A percentile compares a stretch with the other conserved stretches of the same genome.
These are phyloP conservation scores for Mycosphaerelloides madeirae DNA, from an alignment of 2,329 filamentous ascomycete species.

Conservation along the genomic window DNA sequence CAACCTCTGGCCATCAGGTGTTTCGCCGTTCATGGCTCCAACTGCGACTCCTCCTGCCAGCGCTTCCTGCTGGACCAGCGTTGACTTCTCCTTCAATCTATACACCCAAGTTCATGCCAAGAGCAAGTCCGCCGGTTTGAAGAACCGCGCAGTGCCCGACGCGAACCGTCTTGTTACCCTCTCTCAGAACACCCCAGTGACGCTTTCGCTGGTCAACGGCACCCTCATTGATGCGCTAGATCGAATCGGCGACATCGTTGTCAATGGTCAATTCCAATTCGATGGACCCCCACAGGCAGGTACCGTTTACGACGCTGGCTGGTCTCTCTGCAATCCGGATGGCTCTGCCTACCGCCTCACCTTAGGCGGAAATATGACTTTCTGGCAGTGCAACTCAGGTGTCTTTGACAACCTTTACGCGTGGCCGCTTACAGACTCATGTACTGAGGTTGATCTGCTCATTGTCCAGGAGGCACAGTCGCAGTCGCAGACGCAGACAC, in stretches of 20 bases:
- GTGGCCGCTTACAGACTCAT: slow-evolving; percentile 29
- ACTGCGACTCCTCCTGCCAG: neutral
- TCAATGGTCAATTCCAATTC: slow-evolving; percentile 77
- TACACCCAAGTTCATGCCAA: neutral
- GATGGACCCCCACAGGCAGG: slow-evolving; percentile 63
- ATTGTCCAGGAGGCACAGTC: neutral
- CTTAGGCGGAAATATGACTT: slow-evolving; percentile 61
- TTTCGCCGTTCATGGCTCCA: slow-evolving; percentile 1
- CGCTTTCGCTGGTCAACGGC: slow-evolving; percentile 51
- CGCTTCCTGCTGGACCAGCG: neutral
- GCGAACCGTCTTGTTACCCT: neutral
- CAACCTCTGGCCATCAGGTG: slow-evolving; percentile 1
- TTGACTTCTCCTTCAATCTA: neutral
- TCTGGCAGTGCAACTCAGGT: slow-evolving; percentile 71
- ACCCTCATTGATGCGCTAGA: slow-evolving; percentile 59
- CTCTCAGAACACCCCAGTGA: too few species aligned
- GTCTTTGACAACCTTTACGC: slow-evolving; percentile 79
- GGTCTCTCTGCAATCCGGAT: slow-evolving; percentile 55
- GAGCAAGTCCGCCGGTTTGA: neutral
- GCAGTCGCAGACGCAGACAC: neutral
- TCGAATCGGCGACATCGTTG: slow-evolving; percentile 72
- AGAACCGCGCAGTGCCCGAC: neutral
- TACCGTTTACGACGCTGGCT: slow-evolving; percentile 69
- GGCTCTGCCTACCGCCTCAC: slow-evolving; percentile 59
- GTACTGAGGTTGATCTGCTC: neutral